Evolutionary conservation across 768 basidiomycete species (phyloP).

Genomic region (Multifurca ochricompacta): DNA sequence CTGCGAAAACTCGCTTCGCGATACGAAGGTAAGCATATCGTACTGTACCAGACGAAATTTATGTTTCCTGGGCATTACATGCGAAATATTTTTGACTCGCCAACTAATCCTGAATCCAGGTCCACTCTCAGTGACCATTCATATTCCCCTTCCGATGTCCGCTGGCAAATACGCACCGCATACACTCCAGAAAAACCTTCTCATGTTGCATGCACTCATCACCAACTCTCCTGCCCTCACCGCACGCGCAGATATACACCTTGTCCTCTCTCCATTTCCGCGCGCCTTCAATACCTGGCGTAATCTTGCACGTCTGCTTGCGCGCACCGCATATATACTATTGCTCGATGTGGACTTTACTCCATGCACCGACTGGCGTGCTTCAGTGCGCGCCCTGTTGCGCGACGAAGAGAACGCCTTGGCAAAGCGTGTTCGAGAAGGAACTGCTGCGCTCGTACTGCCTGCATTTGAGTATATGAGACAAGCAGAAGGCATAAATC

Average conservation of each 20-base stretch:
- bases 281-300: slow-evolving; percentile 76
- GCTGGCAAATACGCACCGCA: slow-evolving; percentile 29
- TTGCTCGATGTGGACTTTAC: slow-evolving; percentile 90
- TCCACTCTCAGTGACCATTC: slow-evolving; percentile 78
- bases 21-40: slow-evolving; percentile 53
- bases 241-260: slow-evolving; percentile 72
- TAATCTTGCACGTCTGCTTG: slow-evolving; percentile 77
- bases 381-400: slow-evolving; percentile 34
- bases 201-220: slow-evolving; percentile 60
- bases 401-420: slow-evolving; percentile 19
- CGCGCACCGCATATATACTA: slow-evolving; percentile 78
- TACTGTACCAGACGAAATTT: background rate
- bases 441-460: slow-evolving; percentile 65
- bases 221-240: slow-evolving; percentile 57
- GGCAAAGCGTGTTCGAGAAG: slow-evolving; percentile 45
- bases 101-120: slow-evolving; percentile 36
- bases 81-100: background rate
- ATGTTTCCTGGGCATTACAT: no score
- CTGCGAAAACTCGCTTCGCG: slow-evolving; percentile 63
- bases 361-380: slow-evolving; percentile 72
- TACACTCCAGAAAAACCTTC: slow-evolving; percentile 38
- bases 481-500: slow-evolving; percentile 55
- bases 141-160: slow-evolving; percentile 47
- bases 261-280: slow-evolving; percentile 66
- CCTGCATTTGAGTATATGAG: slow-evolving; percentile 79